Evolutionary conservation across 768 basidiomycete species (phyloP), one percentile per base, ranked within the genome.

Genomic region (Albatrellus ellisii): DNA sequence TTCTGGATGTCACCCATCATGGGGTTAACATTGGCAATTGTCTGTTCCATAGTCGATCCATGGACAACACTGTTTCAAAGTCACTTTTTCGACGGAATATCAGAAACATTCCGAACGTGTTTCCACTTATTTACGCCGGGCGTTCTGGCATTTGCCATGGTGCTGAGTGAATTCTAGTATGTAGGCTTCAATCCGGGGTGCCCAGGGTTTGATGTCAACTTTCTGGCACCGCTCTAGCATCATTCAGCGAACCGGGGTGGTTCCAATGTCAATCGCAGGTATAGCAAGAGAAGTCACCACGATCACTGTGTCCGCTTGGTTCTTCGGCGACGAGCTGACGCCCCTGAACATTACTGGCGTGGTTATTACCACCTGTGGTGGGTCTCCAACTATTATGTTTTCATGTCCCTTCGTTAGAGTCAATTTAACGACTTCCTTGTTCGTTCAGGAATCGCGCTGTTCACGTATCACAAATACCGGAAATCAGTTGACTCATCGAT

Each of bases 281-380:
- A 97, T 99, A 50, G 94, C 92, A 43, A 98, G 98, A 56, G 95
- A 99, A 62, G 90, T 98, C 42, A 79, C 90, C 17, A 97, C 94
- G 11, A 98, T 99, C 62, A 76, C 81, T 27, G 74, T 91, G 33
- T 84, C 94, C 14, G 80, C 91, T 1, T 85, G 88, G 80, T 71
- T 90, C 51, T 98, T 97, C 61, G 88, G 87, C 33, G 95, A 99
- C 63, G 68, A 81, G 54, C 67, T 99, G 43, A 97, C 91, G 3
- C 79, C 83, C 37, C 69, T 98, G 45, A 99, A 99, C 55, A 77
- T 92, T 53, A 75, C 77, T 42, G 95, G 95, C 24, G 86, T 92
- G 24, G 74, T 67, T 15, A 83, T 98, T 52, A 92, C 95, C 11
- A 69, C 89, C 47, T 80, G 76, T 54, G 92, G 92, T 94, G 53